Evolutionary conservation across 78 protist species (phyloP), one percentile per base, ranked within the genome.

Genomic region (Tieghemostelium lacteum): DNA sequence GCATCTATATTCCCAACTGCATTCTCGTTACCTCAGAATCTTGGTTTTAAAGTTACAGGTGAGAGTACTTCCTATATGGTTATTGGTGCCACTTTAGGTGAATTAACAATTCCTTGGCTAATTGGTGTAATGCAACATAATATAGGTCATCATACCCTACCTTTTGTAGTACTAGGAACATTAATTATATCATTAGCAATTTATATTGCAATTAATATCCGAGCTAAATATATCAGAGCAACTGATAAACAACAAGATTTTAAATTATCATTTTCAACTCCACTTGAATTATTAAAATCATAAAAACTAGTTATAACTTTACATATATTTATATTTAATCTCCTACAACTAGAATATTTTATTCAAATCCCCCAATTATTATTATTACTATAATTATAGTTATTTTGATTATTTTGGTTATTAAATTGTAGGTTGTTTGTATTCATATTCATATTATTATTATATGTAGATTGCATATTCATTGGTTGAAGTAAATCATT

Each of bases 1-100:
- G 91, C 91, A 37, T 60, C 73, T 2, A 69, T 83, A 14, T 83
- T 83, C 45, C 91, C 91, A 42, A 83, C 91, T 4, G 57, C 69
- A 2, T 64, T 83, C 28, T 83, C 91, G 1, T 29, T 83, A 0
- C 91, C 91, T 1, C 63, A 37, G 26, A 83, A 83, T 69, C 22
- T 83, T 19, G 57, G 61, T 34, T 69, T 83, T 0, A 71, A 73
- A 19, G 72, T 83, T 0, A 83, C 80, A 19, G 78, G 91, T 45
- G 78, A 69, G 8, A n/a, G 72, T 10, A 69, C 78, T 29, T 83
- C 91, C 2, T 83, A 69, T 33, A 83, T 83, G 91, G 76, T 83
- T 3, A 83, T 83, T 29, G 91, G 91, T 22, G 91, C 91, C 1
- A 50, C 50, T 0, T 55, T 31, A 16, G 91, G 91, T 10, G 91